These are phyloP conservation scores for Aspergillus quadricinctus DNA, from an alignment of 2,329 filamentous ascomycete genomes.

Conservation along the genomic window DNA sequence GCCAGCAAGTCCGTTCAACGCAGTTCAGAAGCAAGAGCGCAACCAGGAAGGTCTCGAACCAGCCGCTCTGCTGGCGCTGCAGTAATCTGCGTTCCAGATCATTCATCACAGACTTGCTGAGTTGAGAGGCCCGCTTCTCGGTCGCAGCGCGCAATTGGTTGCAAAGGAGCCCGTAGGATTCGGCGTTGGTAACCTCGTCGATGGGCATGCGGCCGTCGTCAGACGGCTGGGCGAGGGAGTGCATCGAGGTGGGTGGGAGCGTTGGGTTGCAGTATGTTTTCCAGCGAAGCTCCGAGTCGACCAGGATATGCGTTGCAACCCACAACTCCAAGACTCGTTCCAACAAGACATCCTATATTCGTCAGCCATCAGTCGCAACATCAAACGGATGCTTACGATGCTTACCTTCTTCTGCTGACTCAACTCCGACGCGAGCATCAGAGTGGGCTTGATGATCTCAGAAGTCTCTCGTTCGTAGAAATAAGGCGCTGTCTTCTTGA, in stretches of 20 bases:
- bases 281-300: conserved; percentile 46
- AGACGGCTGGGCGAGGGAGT: conserved; percentile 33
- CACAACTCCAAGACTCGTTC: conserved; percentile 53
- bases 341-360: conserved; percentile 42
- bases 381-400: conserved; percentile 15
- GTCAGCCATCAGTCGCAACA: conserved; percentile 8
- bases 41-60: conserved; percentile 57
- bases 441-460: conserved; percentile 48
- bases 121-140: conserved; percentile 50
- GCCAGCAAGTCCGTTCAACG: conserved; percentile 56
- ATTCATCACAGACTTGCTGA: conserved; percentile 54
- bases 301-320: conserved; percentile 52
- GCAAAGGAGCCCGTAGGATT: conserved; percentile 49
- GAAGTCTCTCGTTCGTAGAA: conserved; percentile 49
- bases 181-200: conserved; percentile 35
- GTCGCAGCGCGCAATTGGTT: conserved; percentile 52
- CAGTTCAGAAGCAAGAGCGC: conserved; percentile 56
- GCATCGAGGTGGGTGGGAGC: conserved; percentile 32
- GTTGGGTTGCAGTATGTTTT: conserved; percentile 47
- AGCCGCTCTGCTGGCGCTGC: conserved; percentile 53
- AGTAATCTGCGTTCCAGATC: conserved; percentile 58
- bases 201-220: conserved; percentile 40
- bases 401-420: conserved; percentile 36
- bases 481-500: conserved; percentile 45
- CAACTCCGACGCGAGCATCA: conserved; percentile 38